Evolutionary conservation across 2,329 filamentous ascomycete genomes (phyloP).

Genomic region (Colletotrichum tanaceti): DNA sequence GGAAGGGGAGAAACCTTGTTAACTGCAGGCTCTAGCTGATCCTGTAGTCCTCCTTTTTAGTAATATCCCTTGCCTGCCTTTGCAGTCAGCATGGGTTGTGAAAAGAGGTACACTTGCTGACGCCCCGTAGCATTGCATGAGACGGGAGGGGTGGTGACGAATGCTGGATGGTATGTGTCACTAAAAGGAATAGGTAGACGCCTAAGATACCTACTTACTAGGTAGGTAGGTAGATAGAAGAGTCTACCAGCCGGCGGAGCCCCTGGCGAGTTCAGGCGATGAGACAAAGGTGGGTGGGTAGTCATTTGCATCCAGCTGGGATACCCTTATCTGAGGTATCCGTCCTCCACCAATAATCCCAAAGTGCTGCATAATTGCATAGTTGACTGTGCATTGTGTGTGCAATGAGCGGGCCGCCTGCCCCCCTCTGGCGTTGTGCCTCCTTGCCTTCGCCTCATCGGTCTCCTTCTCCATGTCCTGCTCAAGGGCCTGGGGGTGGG

Average conservation of each 20-base stretch:
- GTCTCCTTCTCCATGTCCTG: constrained; percentile 25
- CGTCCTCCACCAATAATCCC: not conserved
- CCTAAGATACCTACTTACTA: too few species aligned
- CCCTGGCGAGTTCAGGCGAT: constrained; percentile 19
- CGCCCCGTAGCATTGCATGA: constrained; percentile 37
- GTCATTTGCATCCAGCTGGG: constrained; percentile 14
- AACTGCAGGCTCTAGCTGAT: not conserved
- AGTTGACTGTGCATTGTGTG: constrained; percentile 1
- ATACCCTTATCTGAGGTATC: constrained; percentile 29
- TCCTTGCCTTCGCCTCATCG: constrained; percentile 22
- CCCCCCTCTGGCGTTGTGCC: constrained; percentile 27
- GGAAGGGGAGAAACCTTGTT: not conserved
- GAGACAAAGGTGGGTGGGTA: constrained; percentile 11
- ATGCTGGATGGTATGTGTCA: too few species aligned
- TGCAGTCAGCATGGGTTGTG: constrained; percentile 10
- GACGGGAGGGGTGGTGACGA: not conserved
- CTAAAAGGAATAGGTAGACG: too few species aligned
- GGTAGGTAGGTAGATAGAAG: too few species aligned
- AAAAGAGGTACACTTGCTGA: constrained; percentile 17
- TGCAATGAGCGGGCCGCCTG: not conserved
- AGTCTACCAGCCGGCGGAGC: constrained; percentile 8
- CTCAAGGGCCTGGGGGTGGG: constrained; percentile 20
- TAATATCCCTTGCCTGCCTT: not conserved
- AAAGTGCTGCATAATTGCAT: not conserved
- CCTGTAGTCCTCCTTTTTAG: not conserved